A percentile compares a stretch with the other conserved stretches of the same genome.
These are phyloP conservation scores for Linnemannia hyalina DNA, from an alignment of 192 early-diverging fungal genomes.

Conservation along the genomic window DNA sequence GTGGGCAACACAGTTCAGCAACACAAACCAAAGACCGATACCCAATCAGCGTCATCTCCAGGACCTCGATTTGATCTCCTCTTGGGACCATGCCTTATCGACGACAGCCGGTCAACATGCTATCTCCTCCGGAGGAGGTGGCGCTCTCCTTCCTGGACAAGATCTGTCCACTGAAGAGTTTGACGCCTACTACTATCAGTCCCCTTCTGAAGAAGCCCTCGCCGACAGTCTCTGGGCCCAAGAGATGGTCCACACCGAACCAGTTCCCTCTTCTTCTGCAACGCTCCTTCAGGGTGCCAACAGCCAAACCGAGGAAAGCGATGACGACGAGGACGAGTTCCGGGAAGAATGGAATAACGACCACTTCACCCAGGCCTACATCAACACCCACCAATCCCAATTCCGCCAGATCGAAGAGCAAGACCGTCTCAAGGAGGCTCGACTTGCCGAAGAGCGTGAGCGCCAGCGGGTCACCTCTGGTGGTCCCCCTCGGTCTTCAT, in stretches of 20 bases:
- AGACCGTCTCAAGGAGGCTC: slow-evolving; percentile 41
- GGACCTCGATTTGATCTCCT: slow-evolving; percentile 33
- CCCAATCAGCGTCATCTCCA: slow-evolving; percentile 17
- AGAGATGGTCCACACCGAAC: slow-evolving; percentile 20
- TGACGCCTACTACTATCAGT: slow-evolving; percentile 14
- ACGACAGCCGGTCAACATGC: not conserved
- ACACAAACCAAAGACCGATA: not conserved
- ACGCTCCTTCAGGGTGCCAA: not conserved
- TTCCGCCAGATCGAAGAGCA: slow-evolving; percentile 47
- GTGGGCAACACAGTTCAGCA: not conserved
- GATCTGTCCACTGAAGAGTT: slow-evolving; percentile 27
- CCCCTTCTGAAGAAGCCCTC: not conserved
- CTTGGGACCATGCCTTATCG: slow-evolving; percentile 43
- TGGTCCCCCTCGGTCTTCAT: slow-evolving; percentile 18
- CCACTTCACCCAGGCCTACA: slow-evolving; percentile 49
- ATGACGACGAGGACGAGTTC: slow-evolving; percentile 45
- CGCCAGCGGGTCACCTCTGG: slow-evolving; percentile 12
- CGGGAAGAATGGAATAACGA: slow-evolving; percentile 55
- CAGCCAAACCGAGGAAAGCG: not conserved
- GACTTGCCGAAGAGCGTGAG: slow-evolving; percentile 34
- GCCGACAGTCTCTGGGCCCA: slow-evolving; percentile 18
- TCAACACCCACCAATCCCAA: slow-evolving; percentile 39
- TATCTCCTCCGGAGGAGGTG: not conserved
- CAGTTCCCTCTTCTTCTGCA: too few species aligned
- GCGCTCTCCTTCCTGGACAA: not conserved